Conservation (phyloP, 148 eudicot species). For the Pouteria glomerata region DNA sequence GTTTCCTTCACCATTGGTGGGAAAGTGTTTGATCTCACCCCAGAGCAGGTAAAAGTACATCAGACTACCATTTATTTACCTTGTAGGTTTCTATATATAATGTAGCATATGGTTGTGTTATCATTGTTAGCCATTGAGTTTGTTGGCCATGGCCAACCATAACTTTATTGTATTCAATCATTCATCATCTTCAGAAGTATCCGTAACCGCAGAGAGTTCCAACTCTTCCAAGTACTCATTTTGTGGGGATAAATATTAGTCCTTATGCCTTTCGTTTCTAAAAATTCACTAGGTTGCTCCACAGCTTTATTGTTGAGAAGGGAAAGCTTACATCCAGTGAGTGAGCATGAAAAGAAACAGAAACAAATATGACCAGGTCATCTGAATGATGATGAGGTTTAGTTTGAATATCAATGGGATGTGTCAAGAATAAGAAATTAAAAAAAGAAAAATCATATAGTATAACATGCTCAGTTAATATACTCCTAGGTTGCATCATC, state of each 20-base stretch:
- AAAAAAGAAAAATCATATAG: neutral
- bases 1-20: slow-evolving; percentile 80
- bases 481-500: neutral
- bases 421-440: neutral
- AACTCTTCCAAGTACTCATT: neutral
- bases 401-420: neutral
- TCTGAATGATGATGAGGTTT: neutral
- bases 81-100: neutral
- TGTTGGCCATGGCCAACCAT: neutral
- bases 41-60: slow-evolving; percentile 55
- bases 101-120: no score
- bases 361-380: neutral
- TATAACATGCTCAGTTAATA: neutral
- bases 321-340: neutral
- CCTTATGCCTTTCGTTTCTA: neutral
- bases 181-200: neutral
- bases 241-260: neutral
- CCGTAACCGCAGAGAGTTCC: neutral
- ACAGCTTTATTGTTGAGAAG: neutral
- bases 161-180: neutral
- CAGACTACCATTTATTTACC: neutral
- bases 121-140: no score
- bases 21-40: slow-evolving; percentile 56
- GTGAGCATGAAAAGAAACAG: neutral
- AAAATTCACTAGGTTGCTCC: no score